phyloP scores from a whole-genome alignment of 2,329 filamentous ascomycete genomes.

The Ilyonectria mors-panacis region DNA sequence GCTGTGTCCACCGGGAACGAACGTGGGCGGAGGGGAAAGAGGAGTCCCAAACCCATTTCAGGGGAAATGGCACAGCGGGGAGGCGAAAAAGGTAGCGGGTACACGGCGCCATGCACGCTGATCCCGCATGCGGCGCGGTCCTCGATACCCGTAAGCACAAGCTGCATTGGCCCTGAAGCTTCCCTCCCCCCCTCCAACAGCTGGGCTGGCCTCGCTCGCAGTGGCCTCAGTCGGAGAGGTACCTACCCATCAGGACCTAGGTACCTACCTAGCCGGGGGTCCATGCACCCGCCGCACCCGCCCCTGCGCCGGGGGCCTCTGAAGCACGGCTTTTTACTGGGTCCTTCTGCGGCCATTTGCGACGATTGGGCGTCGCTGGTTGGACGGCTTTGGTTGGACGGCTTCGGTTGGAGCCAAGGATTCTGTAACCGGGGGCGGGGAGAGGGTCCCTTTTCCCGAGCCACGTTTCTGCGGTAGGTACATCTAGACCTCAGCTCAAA shows the following conservation, averaged over 20 bases:
- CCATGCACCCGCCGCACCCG: slow-evolving; percentile 24
- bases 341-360: not conserved
- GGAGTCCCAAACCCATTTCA: slow-evolving; percentile 11
- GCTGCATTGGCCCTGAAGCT: not conserved
- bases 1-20: slow-evolving; percentile 10
- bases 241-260: not conserved
- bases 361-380: not conserved
- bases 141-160: slow-evolving; percentile 19
- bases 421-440: slow-evolving; percentile 31
- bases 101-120: slow-evolving; percentile 20
- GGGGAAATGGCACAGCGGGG: slow-evolving; percentile 16
- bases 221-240: not conserved
- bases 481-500: not conserved
- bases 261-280: slow-evolving; percentile 11
- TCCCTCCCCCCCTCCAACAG: not conserved
- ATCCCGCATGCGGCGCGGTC: slow-evolving; percentile 25
- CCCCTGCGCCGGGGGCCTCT: slow-evolving; percentile 13
- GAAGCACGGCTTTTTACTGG: not conserved
- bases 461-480: slow-evolving; percentile 20
- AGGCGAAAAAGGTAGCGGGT: slow-evolving; percentile 29
- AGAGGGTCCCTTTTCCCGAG: slow-evolving; percentile 21
- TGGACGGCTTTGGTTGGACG: slow-evolving; percentile 2
- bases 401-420: slow-evolving; percentile 5
- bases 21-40: not conserved
- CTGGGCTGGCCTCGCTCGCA: not conserved